Base-by-base conservation (phyloP, 495 filamentous ascomycete species). In the Apiosordaria backusii region DNA sequence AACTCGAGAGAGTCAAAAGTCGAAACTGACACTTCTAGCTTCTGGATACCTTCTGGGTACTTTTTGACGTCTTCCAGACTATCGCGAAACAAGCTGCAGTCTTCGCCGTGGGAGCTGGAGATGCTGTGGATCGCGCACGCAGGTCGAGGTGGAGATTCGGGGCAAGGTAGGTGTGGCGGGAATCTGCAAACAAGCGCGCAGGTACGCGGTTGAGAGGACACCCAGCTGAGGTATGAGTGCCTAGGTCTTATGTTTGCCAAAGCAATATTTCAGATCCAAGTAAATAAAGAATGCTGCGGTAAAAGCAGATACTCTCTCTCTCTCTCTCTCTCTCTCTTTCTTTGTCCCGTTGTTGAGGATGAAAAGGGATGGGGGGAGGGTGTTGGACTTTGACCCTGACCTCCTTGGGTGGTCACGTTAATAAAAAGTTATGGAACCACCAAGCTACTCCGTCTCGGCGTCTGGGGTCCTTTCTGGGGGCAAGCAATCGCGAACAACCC, bases 281-380 rank as follows among this genome's bases (percentile, higher is more conserved):
- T 45, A 45, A 45, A 45, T 18, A 45, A 45, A 45, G 35, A 45
- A 45, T 45, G 35, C 35, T 45, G 35, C 35, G 35, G 16, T 45
- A 45, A 15, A 45, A 45, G 35, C 35, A 45, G 35, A 13, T 13
- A 13, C 3, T 18, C 16, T 2, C 0, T 29, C 35, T 45, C 10
- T 45, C 3, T 18, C 16, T 2, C 0, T 29, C 35, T 45, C 35
- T 9, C 35, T 1, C 35, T 13, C 13, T 45, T 15, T 45, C 35
- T 45, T 45, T 45, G 35, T 45, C 35, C 13, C 1, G 35, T 45
- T 45, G 35, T 45, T 45, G 64, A 66, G 68, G 68, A 65, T 68
- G 68, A 69, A 68, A 71, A 65, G 71, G 59, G 59, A 61, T 27
- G 59, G 24, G 59, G 59, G 0, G 10, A 15, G 21, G 53, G 53